These are phyloP conservation scores for Botrytis galanthina DNA, from an alignment of 2,329 filamentous ascomycete genomes.

Conservation along the genomic window DNA sequence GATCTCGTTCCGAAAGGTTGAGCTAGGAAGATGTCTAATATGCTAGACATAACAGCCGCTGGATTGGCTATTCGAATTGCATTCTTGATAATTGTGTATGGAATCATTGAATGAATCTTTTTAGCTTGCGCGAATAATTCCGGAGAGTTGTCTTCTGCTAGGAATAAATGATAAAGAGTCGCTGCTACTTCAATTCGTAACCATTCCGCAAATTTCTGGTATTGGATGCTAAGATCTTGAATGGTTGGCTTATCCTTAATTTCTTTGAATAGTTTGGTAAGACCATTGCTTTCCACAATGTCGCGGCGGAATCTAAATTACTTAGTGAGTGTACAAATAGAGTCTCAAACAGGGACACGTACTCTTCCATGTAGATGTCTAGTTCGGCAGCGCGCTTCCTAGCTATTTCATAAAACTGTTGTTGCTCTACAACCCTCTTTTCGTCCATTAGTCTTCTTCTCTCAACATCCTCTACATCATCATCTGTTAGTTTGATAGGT, in stretches of 20 bases:
- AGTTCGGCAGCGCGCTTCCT: conserved; percentile 85
- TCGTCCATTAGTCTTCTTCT: conserved; percentile 80
- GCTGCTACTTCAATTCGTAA: conserved; percentile 94
- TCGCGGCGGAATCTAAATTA: conserved; percentile 59
- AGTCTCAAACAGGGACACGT: conserved; percentile 39
- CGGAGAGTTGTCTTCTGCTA: conserved; percentile 96
- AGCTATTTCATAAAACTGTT: conserved; percentile 92
- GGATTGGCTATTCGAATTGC: conserved; percentile 96
- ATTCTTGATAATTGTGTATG: conserved; percentile 92
- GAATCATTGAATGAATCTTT: conserved; percentile 90
- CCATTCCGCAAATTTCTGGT: conserved; percentile 98
- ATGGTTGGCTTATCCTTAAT: conserved; percentile 89
- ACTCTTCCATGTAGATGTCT: conserved; percentile 97
- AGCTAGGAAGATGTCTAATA: conserved; percentile 91
- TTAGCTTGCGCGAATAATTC: conserved; percentile 93
- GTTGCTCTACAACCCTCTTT: conserved; percentile 87
- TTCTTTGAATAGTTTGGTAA: conserved; percentile 89
- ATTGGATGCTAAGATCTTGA: conserved; percentile 85
- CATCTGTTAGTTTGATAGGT: conserved; percentile 73
- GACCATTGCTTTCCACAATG: conserved; percentile 70
- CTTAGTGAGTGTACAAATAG: conserved; percentile 22
- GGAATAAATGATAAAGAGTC: conserved; percentile 93
- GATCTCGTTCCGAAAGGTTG: conserved; percentile 91
- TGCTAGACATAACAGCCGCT: conserved; percentile 92
- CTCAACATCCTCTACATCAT: conserved; percentile 79